Base-by-base conservation (phyloP, 306 rosid genomes). In the Cucumis hystrix region DNA sequence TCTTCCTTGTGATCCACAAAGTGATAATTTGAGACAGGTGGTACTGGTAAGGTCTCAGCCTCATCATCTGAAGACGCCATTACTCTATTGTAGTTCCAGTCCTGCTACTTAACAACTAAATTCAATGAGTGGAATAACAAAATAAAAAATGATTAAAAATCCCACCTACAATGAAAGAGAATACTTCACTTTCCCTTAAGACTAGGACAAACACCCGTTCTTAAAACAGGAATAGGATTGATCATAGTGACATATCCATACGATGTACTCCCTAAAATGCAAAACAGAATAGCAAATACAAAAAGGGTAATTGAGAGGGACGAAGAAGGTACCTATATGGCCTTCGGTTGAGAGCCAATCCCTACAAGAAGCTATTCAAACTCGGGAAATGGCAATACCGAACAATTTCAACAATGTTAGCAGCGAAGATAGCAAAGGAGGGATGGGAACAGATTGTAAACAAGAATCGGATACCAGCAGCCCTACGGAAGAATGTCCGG, bases 41-140 rank as follows among this genome's bases (percentile, higher is more conserved):
- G 56, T 23, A 23, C 25, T 23, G 80, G 92, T 59, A 57, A 81
- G 40, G 63, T 76, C 82, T 90, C 92, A 1, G 33, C 84, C 87
- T 95, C 98, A 8, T 95, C 98, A 18, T 92, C 98, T 2, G 97
- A 95, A 15, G 96, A 89, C 0, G 84, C 85, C 98, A 95, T 94
- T 21, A 6, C 69, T 78, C 41, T 39, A 64, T 43, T 67, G 39
- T 41, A 84, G 76, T 69, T 74, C 65, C 62, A 75, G 67, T 76
- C 83, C 66, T 77, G 60, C 54, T 28, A 80, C 80, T 67, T 57
- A 76, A 79, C 67, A 77, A 82, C 81, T 41, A 79, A 40, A 67
- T 67, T 18, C 30, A 18, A 66, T 18, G 52, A 66, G 10, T 66
- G 72, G 10, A 66, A 18, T n/a, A 66, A 66, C 5, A 33, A 33